A percentile compares a stretch with the other conserved stretches of the same genome.
These are phyloP conservation scores for Vaccinium corymbosum DNA, from an alignment of 148 eudicot genomes.

Conservation along the genomic window DNA sequence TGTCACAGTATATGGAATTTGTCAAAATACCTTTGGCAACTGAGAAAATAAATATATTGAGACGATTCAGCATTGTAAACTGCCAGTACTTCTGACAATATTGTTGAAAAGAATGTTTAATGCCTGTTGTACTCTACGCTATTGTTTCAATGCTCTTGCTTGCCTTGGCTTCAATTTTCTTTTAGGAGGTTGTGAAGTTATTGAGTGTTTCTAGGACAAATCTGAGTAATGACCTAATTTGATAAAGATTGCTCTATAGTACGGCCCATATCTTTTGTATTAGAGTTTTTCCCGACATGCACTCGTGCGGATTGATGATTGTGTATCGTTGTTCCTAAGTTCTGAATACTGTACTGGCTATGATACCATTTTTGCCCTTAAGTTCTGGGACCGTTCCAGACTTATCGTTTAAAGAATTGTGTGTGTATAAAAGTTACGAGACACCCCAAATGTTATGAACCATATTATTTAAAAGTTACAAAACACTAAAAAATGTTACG, in stretches of 20 bases:
- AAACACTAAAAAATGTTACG: no score
- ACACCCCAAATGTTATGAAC: no score
- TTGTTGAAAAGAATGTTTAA: not conserved
- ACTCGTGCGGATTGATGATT: no score
- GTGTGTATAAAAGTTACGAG: no score
- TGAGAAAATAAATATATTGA: not conserved
- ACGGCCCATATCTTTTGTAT: not conserved
- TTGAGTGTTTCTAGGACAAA: not conserved
- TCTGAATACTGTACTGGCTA: no score
- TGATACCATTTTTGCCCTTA: no score
- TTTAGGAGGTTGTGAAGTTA: not conserved
- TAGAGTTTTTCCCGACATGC: not conserved
- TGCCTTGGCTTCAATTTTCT: not conserved
- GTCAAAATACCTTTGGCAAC: not conserved
- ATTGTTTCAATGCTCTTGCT: not conserved
- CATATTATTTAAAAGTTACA: no score
- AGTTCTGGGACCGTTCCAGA: no score
- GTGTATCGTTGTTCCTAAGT: no score
- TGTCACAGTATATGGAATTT: not conserved
- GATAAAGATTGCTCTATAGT: not conserved
- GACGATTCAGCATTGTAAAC: not conserved
- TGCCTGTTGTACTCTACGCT: not conserved
- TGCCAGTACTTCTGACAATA: not conserved
- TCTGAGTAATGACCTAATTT: not conserved
- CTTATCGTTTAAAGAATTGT: no score